Percentiles rank a stretch among this genome's conserved stretches.
Evolutionary conservation across 176 grass and related monocot genomes (phyloP).

Genomic region (Panicum miliaceum): DNA sequence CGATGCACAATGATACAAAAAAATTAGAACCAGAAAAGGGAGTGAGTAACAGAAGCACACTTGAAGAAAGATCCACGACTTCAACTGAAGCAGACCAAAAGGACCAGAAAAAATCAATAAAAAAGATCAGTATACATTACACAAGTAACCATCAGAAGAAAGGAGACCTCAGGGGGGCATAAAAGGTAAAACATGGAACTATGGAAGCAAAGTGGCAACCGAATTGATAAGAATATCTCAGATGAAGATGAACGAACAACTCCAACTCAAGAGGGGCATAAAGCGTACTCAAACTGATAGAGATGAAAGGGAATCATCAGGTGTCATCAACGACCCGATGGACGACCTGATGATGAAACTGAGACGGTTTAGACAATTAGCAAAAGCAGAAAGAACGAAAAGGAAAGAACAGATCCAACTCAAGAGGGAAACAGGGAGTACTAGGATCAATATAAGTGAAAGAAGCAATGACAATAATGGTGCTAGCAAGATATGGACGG

Average conservation of each 20-base stretch:
- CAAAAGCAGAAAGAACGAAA: conserved; percentile 17
- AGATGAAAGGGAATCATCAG: neutral
- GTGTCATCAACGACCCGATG: neutral
- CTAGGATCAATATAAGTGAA: neutral
- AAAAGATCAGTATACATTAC: neutral
- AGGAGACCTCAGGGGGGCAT: neutral
- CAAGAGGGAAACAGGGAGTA: neutral
- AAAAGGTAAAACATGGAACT: neutral
- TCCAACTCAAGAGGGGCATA: conserved; percentile 1
- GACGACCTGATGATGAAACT: neutral
- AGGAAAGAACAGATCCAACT: conserved; percentile 26
- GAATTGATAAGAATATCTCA: neutral
- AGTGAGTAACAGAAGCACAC: neutral
- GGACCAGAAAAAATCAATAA: neutral
- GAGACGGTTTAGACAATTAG: neutral
- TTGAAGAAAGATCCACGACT: neutral
- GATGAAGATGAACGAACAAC: neutral
- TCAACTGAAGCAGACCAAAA: conserved; percentile 2
- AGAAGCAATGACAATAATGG: neutral
- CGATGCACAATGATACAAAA: neutral
- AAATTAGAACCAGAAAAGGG: neutral
- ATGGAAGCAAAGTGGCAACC: conserved; percentile 2
- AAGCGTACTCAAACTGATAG: neutral
- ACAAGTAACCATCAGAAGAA: neutral
- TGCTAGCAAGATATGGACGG: conserved; percentile 30